These are phyloP conservation scores for Botryotinia globosa DNA, from an alignment of 2,329 filamentous ascomycete species.

Conservation along the genomic window DNA sequence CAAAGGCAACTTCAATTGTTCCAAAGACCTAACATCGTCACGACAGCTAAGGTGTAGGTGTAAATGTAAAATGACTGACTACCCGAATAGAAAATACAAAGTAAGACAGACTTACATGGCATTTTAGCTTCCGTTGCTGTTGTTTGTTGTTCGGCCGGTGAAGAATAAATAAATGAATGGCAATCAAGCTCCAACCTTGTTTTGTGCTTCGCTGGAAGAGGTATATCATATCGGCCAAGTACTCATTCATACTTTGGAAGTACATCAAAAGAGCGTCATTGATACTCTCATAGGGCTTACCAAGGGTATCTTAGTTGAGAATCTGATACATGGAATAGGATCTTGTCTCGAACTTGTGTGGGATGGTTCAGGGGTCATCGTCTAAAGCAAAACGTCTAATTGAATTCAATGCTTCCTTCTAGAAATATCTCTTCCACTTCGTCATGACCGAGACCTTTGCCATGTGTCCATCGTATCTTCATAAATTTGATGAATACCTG, in stretches of 20 bases:
- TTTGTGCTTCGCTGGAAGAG: neutral
- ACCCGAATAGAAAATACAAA: neutral
- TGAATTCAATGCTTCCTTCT: no score
- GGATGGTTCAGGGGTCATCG: neutral
- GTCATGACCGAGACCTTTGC: neutral
- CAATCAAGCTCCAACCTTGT: neutral
- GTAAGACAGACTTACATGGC: no score
- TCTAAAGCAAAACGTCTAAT: constrained; percentile 2
- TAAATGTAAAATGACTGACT: neutral
- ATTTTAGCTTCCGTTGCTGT: neutral
- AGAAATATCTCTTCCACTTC: neutral
- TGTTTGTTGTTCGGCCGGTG: neutral
- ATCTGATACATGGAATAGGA: neutral
- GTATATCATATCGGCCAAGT: neutral
- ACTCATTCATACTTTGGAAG: neutral
- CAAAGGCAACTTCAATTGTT: neutral
- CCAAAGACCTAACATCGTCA: neutral
- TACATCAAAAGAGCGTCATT: neutral
- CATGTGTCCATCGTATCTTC: neutral
- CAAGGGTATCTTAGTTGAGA: neutral
- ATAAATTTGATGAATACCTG: neutral
- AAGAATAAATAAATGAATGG: neutral
- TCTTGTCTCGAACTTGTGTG: neutral
- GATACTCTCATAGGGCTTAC: neutral
- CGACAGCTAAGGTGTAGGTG: neutral